Percentiles rank a stretch among this genome's conserved stretches.
Conservation (phyloP, 2,329 filamentous ascomycete species). For the Cylindrodendrum hubeiense region DNA sequence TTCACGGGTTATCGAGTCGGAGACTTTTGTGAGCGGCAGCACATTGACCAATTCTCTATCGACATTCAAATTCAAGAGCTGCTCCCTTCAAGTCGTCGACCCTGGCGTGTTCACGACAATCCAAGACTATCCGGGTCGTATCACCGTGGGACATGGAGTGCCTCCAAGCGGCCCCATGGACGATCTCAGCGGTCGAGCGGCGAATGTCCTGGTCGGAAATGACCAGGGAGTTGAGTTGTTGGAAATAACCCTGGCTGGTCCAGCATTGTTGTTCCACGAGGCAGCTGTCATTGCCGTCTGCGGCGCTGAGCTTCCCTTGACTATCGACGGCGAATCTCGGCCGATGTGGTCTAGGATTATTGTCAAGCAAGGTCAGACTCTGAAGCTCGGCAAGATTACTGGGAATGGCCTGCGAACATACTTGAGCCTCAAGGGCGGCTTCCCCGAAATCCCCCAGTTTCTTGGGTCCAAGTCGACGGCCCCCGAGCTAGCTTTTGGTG, state of each 20-base stretch:
- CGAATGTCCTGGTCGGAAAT: constrained; percentile 72
- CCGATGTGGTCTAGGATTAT: constrained; percentile 67
- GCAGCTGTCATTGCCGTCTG: constrained; percentile 68
- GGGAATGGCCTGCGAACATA: constrained; percentile 66
- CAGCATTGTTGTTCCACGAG: constrained; percentile 67
- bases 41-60: constrained; percentile 69
- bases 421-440: constrained; percentile 58
- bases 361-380: constrained; percentile 57
- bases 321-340: constrained; percentile 60
- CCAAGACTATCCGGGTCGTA: constrained; percentile 69
- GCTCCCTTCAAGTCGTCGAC: constrained; percentile 68
- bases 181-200: constrained; percentile 65
- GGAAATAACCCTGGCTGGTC: constrained; percentile 71
- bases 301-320: constrained; percentile 65
- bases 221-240: constrained; percentile 62
- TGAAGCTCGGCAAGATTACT: constrained; percentile 66
- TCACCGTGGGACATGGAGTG: constrained; percentile 67
- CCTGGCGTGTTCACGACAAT: constrained; percentile 70
- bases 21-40: constrained; percentile 59
- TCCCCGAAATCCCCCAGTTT: constrained; percentile 63
- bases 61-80: constrained; percentile 60
- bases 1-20: constrained; percentile 58
- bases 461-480: constrained; percentile 72
- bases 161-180: constrained; percentile 73
- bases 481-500: constrained; percentile 68